Evolutionary conservation across 2,329 filamentous ascomycete genomes (phyloP).

Genomic region (Allantophomopsis cytisporea): DNA sequence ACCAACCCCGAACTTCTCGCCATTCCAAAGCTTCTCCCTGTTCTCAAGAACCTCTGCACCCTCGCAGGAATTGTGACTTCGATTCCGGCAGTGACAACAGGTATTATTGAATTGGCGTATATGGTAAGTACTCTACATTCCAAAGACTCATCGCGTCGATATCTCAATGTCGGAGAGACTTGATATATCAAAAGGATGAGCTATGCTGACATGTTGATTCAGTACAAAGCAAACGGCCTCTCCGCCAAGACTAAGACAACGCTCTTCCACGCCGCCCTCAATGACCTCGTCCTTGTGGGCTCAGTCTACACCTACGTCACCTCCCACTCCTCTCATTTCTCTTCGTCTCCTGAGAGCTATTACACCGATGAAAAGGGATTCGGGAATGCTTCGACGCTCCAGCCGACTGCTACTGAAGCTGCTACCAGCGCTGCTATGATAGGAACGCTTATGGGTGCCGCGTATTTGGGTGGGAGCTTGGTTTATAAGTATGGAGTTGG

Average conservation of each 20-base stretch:
- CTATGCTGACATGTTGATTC: too few relatives aligned
- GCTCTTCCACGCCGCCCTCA: conserved; percentile 5
- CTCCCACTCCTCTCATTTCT: too few relatives aligned
- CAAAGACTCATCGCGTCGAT: too few relatives aligned
- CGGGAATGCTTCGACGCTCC: background rate
- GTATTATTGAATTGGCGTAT: conserved; percentile 3
- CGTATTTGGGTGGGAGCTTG: conserved; percentile 6
- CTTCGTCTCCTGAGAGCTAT: too few relatives aligned
- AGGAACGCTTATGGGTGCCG: conserved; percentile 3
- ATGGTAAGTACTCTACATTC: conserved; percentile 1
- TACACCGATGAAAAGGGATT: too few relatives aligned
- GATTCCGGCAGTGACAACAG: conserved; percentile 5
- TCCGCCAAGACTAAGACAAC: conserved; percentile 4
- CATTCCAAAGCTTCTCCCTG: conserved; percentile 2
- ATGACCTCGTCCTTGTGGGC: conserved; percentile 4
- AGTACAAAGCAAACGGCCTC: too few relatives aligned
- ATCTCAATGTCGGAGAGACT: too few relatives aligned
- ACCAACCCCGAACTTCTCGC: too few relatives aligned
- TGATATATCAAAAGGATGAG: too few relatives aligned
- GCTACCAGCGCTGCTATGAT: conserved; percentile 2
- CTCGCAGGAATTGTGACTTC: conserved; percentile 4
- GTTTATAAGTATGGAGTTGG: conserved; percentile 7
- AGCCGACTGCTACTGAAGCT: conserved; percentile 1
- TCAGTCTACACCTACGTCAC: conserved; percentile 5
- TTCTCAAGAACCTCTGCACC: conserved; percentile 4